These are phyloP conservation scores for Ochetophila trinervis DNA, from an alignment of 306 rosid genomes.

Conservation along the genomic window DNA sequence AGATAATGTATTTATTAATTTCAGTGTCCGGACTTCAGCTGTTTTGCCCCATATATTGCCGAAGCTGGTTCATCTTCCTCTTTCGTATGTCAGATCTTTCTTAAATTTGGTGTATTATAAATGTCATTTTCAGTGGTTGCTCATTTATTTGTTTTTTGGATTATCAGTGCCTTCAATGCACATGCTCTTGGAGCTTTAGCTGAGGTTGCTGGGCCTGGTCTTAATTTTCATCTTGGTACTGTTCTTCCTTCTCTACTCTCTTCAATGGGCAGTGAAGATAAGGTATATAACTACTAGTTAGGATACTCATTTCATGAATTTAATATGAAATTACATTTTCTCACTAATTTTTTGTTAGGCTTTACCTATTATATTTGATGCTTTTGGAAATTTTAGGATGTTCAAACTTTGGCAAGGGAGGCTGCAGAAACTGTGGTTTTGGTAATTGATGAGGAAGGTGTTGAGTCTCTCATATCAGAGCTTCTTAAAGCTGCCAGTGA, in stretches of 20 bases:
- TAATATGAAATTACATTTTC: no score
- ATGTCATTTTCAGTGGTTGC: slow-evolving; percentile 1
- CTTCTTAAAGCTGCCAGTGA: slow-evolving; percentile 75
- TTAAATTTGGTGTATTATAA: slow-evolving; percentile 13
- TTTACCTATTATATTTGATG: background rate
- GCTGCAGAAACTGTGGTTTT: slow-evolving; percentile 87
- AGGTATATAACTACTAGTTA: slow-evolving; percentile 38
- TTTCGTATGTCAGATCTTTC: slow-evolving; percentile 61
- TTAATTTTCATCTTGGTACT: slow-evolving; percentile 71
- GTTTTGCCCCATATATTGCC: slow-evolving; percentile 96
- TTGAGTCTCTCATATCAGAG: slow-evolving; percentile 77
- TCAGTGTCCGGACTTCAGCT: slow-evolving; percentile 86
- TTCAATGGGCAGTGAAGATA: slow-evolving; percentile 69
- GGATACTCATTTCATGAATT: no score
- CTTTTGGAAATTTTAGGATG: slow-evolving; percentile 56
- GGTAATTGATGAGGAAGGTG: slow-evolving; percentile 91
- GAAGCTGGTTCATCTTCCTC: slow-evolving; percentile 84
- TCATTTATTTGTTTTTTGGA: slow-evolving; percentile 13
- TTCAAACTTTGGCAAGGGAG: slow-evolving; percentile 75
- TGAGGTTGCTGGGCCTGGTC: slow-evolving; percentile 96
- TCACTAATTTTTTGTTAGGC: background rate
- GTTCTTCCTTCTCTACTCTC: slow-evolving; percentile 88
- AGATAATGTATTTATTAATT: slow-evolving; percentile 19
- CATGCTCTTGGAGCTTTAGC: slow-evolving; percentile 99
- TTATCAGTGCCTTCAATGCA: slow-evolving; percentile 79